A percentile compares a stretch with the other conserved stretches of the same genome.
Conservation (phyloP, 495 filamentous ascomycete genomes). For the Hypoxylon lenormandii region DNA sequence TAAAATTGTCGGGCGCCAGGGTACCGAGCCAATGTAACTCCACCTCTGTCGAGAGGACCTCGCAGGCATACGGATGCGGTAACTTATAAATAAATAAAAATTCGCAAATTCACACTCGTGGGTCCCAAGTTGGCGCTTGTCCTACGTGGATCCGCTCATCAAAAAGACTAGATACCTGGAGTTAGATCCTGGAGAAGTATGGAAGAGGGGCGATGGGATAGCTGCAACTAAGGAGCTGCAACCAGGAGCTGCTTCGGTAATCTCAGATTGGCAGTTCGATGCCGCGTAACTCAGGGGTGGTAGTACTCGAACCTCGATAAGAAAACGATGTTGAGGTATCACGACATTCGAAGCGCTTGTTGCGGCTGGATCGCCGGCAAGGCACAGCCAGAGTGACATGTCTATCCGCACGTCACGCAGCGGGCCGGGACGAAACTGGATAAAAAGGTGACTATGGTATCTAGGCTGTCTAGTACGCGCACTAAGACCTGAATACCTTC, state of each 20-base stretch:
- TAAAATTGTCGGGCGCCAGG: conserved; percentile 13
- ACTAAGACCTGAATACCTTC: not conserved
- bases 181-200: conserved; percentile 11
- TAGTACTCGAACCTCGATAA: conserved; percentile 17
- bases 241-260: conserved; percentile 26
- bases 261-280: conserved; percentile 37
- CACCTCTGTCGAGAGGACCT: not conserved
- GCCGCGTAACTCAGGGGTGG: conserved; percentile 22
- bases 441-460: not conserved
- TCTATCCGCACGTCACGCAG: conserved; percentile 24
- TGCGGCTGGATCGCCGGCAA: conserved; percentile 9
- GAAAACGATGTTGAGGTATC: conserved; percentile 22
- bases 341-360: conserved; percentile 25
- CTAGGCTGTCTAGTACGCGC: no score
- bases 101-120: conserved; percentile 1
- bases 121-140: not conserved
- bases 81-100: conserved; percentile 8
- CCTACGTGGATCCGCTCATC: not conserved
- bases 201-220: conserved; percentile 6
- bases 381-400: conserved; percentile 6
- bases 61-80: not conserved
- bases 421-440: conserved; percentile 34
- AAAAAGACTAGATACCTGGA: no score
- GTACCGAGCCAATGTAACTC: conserved; percentile 19
- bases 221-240: conserved; percentile 12